phyloP scores from a whole-genome alignment of 495 filamentous ascomycete genomes.

The Xylaria longipes region DNA sequence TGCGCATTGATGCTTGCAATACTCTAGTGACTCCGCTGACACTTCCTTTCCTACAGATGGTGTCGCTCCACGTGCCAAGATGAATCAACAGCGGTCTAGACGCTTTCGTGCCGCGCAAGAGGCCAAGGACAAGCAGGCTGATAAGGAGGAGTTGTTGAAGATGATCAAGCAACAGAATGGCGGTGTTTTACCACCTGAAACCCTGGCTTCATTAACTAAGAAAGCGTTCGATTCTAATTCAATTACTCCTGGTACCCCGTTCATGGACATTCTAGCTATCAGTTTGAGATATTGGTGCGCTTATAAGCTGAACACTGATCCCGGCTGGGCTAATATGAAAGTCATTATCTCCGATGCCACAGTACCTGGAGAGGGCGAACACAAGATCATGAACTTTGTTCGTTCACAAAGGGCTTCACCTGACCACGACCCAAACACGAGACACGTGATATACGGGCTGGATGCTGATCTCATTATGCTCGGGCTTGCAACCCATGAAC shows the following conservation, averaged over 20 bases:
- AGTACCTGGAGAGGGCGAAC: constrained; percentile 96
- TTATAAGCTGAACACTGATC: constrained; percentile 97
- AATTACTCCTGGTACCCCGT: constrained; percentile 97
- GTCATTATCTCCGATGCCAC: constrained; percentile 98
- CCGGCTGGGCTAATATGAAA: constrained; percentile 96
- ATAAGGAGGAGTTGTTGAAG: constrained; percentile 84
- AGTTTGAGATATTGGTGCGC: constrained; percentile 94
- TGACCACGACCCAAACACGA: constrained; percentile 94
- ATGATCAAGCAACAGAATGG: constrained; percentile 77
- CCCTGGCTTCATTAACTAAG: constrained; percentile 70
- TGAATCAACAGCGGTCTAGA: constrained; percentile 95
- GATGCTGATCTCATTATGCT: constrained; percentile 99
- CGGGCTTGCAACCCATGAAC: constrained; percentile 95
- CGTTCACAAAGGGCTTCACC: constrained; percentile 89
- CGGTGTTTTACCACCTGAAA: constrained; percentile 63
- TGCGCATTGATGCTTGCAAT: background rate
- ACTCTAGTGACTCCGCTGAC: constrained; percentile 42
- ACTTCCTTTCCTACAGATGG: constrained; percentile 65
- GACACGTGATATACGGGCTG: constrained; percentile 93
- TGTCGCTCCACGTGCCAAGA: constrained; percentile 92
- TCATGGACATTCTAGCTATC: constrained; percentile 96
- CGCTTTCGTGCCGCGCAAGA: constrained; percentile 93
- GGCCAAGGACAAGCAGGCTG: constrained; percentile 89
- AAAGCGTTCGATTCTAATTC: constrained; percentile 98
- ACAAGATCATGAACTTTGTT: constrained; percentile 99